Evolutionary conservation across 768 basidiomycete species (phyloP), one percentile per base, ranked within the genome.

Genomic region (Filobasidium wieringae): DNA sequence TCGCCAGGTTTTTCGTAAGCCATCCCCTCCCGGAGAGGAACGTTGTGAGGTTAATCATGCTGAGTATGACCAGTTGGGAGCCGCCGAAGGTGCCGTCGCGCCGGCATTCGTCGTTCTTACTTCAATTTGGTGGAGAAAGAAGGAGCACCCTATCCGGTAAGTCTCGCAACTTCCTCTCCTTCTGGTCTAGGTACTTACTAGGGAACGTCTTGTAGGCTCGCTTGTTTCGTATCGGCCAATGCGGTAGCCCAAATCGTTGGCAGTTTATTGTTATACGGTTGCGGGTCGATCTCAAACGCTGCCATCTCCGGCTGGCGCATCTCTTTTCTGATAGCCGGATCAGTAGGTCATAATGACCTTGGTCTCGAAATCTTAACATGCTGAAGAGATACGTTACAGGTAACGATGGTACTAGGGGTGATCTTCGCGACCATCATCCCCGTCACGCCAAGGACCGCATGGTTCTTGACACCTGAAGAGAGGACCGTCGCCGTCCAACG

Each of bases 381-480:
- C 41, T 7, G 41, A 19, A 45, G 9, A 19, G 41, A 45, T 19
- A 26, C 7, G 11, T 53, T 32, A 31, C 49, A 30, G 33, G 45
- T 62, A 31, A 64, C 65, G 1, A 60, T 66, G 54, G 29, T 62
- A 37, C 45, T 58, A n/a, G 63, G 66, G 8, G 40, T 41, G 6
- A 37, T 52, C 15, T 67, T 67, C 43, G 43, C 61, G 53, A 24
- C 52, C 29, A 36, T 65, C n/a, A 51, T 67, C 7, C 66, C 66
- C 0, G 32, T 45, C 0, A 51, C 60, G 14, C 60, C 63, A 4
- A 24, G 43, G 8, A 56, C 40, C 26, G 66, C 66, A 17, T 65
- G 66, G 64, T 67, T 65, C 61, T 41, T 67, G 12, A 65, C 40
- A 3, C 31, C 36, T 0, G 59, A 62, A 29, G 63, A 67, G 39